Evolutionary conservation across 164 flowering plant species (phyloP).

Genomic region (Vitis cinerea): DNA sequence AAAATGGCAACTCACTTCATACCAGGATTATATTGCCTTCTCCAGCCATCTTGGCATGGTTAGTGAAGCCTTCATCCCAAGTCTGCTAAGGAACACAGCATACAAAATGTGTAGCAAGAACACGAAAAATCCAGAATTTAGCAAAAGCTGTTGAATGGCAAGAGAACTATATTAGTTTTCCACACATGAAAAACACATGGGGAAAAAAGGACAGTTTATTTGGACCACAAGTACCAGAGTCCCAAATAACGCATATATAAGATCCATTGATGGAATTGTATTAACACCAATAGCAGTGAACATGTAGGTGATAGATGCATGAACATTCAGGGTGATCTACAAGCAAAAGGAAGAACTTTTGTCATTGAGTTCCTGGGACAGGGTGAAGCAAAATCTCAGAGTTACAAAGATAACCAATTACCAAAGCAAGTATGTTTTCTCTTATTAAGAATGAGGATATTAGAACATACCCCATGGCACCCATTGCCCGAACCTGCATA

Average conservation of each 20-base stretch:
- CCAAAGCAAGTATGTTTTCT: slow-evolving; percentile 90
- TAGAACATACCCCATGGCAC: slow-evolving; percentile 75
- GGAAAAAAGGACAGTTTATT: neutral
- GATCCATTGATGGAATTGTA: slow-evolving; percentile 70
- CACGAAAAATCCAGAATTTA: slow-evolving; percentile 75
- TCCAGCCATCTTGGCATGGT: slow-evolving; percentile 75
- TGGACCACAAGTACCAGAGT: slow-evolving; percentile 41
- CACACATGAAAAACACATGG: neutral
- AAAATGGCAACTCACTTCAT: too few relatives aligned
- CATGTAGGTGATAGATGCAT: slow-evolving; percentile 69
- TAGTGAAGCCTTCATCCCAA: slow-evolving; percentile 75
- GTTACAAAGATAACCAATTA: slow-evolving; percentile 28
- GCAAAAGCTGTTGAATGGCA: slow-evolving; percentile 55
- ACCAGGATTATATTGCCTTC: slow-evolving; percentile 41
- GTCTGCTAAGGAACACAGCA: slow-evolving; percentile 67
- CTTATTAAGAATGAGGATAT: slow-evolving; percentile 83
- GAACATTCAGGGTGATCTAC: slow-evolving; percentile 88
- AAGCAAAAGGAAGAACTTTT: slow-evolving; percentile 17
- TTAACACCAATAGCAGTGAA: slow-evolving; percentile 65
- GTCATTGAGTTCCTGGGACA: neutral
- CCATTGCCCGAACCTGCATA: slow-evolving; percentile 77
- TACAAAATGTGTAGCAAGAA: slow-evolving; percentile 83
- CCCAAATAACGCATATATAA: slow-evolving; percentile 73
- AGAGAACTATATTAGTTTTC: neutral
- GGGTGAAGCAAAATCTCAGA: neutral